Conservation (phyloP, 495 filamentous ascomycete species). For the Geoglossum glabrum region DNA sequence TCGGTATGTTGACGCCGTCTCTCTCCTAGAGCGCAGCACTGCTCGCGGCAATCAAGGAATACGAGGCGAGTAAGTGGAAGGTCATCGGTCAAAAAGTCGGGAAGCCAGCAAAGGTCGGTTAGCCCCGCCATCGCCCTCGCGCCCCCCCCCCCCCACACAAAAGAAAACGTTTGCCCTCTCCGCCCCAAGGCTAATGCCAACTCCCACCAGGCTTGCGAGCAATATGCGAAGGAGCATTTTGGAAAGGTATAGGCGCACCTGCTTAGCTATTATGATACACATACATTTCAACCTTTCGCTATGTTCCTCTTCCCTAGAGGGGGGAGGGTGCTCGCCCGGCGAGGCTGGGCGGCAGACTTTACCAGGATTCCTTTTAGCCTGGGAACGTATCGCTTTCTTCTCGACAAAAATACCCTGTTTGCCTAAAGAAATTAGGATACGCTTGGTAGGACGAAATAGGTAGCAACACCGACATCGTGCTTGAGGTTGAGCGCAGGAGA, state of each 20-base stretch:
- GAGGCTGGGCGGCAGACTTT: no score
- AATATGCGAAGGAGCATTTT: slow-evolving; percentile 95
- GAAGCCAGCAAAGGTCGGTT: slow-evolving; percentile 80
- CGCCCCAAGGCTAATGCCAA: not conserved
- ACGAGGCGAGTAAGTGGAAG: slow-evolving; percentile 97
- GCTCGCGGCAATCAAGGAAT: slow-evolving; percentile 90
- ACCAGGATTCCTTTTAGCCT: no score
- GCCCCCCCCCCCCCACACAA: slow-evolving; percentile 16
- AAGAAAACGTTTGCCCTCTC: no score
- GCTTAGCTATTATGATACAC: not conserved
- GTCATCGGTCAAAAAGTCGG: slow-evolving; percentile 87
- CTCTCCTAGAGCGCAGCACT: slow-evolving; percentile 53
- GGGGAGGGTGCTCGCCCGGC: no score
- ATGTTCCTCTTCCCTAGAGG: no score
- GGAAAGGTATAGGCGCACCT: slow-evolving; percentile 21
- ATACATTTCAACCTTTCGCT: not conserved
- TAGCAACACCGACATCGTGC: no score
- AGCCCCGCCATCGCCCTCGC: slow-evolving; percentile 5
- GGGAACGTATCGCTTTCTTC: no score
- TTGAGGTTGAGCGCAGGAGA: no score
- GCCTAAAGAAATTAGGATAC: no score
- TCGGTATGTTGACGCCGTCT: not conserved
- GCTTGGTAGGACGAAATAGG: no score
- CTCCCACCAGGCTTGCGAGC: slow-evolving; percentile 64
- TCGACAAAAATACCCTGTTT: no score